These are phyloP conservation scores for Epichloe aotearoae DNA, from an alignment of 2,329 filamentous ascomycete species.

Conservation along the genomic window DNA sequence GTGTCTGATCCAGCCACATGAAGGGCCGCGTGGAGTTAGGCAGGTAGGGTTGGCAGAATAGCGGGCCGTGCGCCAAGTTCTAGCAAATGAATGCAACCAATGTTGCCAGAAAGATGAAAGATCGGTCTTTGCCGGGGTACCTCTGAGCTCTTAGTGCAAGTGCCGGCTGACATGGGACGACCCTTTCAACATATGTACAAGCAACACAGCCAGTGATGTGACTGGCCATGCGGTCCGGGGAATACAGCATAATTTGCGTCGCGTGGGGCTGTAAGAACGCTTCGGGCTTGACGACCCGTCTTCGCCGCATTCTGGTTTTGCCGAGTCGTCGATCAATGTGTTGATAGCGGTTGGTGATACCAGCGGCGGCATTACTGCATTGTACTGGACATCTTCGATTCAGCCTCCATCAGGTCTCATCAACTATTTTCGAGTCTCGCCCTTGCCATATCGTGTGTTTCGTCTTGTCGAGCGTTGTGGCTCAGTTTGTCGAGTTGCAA, in stretches of 20 bases:
- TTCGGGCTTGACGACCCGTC: background rate
- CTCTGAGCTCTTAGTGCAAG: conserved; percentile 4
- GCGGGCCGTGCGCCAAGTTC: conserved; percentile 1
- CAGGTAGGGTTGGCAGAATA: background rate
- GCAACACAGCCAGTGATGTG: background rate
- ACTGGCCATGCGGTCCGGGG: background rate
- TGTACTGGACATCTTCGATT: background rate
- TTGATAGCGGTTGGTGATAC: background rate
- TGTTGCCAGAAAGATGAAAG: background rate
- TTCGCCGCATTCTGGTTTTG: background rate
- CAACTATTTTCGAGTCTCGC: background rate
- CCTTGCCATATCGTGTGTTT: background rate
- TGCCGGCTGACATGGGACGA: background rate
- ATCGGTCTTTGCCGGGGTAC: background rate
- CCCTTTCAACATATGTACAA: no score
- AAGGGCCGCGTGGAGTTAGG: conserved; percentile 1
- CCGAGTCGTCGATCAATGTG: background rate
- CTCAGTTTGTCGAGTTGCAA: background rate
- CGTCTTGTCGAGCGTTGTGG: background rate
- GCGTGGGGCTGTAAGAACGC: background rate
- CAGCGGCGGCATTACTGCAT: background rate
- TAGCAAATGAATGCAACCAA: background rate
- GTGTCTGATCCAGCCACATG: conserved; percentile 5
- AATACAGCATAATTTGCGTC: background rate
- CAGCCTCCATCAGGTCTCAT: background rate